phyloP scores from a whole-genome alignment of 768 basidiomycete genomes.

The Sistotremastrum niveocremeum region DNA sequence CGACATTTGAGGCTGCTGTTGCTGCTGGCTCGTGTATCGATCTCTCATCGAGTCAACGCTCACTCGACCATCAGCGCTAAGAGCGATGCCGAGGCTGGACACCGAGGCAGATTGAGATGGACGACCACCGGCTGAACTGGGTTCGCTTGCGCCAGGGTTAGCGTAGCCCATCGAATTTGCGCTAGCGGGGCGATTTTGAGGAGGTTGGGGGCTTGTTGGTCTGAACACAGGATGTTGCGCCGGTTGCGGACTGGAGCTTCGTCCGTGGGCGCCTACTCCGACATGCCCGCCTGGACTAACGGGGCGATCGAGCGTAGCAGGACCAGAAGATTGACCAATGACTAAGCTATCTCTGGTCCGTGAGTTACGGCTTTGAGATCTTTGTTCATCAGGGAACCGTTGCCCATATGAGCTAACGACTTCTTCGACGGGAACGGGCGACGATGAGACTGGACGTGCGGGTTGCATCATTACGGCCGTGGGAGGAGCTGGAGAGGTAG shows the following conservation, averaged over 20 bases:
- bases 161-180: constrained; percentile 3
- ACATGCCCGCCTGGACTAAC: constrained; percentile 54
- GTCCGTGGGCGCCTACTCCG: constrained; percentile 70
- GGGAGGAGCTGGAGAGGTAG: constrained; percentile 54
- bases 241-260: constrained; percentile 49
- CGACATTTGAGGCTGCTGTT: constrained; percentile 12
- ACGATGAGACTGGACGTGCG: constrained; percentile 21
- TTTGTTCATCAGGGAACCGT: constrained; percentile 75
- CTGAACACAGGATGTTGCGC: background rate
- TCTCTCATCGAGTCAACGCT: constrained; percentile 69
- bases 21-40: constrained; percentile 19
- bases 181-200: constrained; percentile 9
- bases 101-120: constrained; percentile 10
- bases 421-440: constrained; percentile 50
- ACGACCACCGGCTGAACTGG: constrained; percentile 24
- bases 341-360: constrained; percentile 20
- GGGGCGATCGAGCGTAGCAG: constrained; percentile 28
- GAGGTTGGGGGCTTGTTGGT: constrained; percentile 1
- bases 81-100: constrained; percentile 49
- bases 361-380: constrained; percentile 31
- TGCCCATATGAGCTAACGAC: constrained; percentile 69
- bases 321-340: constrained; percentile 17
- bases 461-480: constrained; percentile 70
- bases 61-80: constrained; percentile 72
- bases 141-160: constrained; percentile 37